Evolutionary conservation across 495 filamentous ascomycete species (phyloP).

Genomic region (Penicillium alfredii): DNA sequence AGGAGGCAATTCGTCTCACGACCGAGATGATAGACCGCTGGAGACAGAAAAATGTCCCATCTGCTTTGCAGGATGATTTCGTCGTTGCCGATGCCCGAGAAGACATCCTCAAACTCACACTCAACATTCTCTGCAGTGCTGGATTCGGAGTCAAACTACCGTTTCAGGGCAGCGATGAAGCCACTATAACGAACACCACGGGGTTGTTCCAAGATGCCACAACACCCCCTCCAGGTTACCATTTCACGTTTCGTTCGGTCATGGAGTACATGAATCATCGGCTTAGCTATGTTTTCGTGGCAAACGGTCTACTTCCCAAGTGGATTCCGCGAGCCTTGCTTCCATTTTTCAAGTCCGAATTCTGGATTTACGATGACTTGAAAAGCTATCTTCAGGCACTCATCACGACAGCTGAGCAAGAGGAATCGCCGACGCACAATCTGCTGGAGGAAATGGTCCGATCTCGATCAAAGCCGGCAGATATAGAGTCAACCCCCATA

Average conservation of each 20-base stretch:
- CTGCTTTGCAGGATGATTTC: not conserved
- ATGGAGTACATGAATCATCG: conserved; percentile 13
- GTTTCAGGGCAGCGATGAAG: conserved; percentile 5
- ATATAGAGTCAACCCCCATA: conserved; percentile 3
- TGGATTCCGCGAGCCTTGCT: conserved; percentile 12
- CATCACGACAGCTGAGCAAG: conserved; percentile 2
- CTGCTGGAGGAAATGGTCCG: conserved; percentile 22
- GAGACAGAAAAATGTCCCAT: conserved; percentile 13
- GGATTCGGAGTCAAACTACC: conserved; percentile 36
- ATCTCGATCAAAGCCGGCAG: too few species aligned
- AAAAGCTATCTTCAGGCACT: conserved; percentile 10
- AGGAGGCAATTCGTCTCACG: conserved; percentile 24
- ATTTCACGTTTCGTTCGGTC: conserved; percentile 17
- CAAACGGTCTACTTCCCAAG: conserved; percentile 10
- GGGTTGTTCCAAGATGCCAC: conserved; percentile 14
- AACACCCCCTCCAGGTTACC: conserved; percentile 11
- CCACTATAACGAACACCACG: not conserved
- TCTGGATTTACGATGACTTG: conserved; percentile 15
- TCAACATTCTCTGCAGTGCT: conserved; percentile 40
- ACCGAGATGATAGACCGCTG: conserved; percentile 31
- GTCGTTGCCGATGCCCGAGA: conserved; percentile 12
- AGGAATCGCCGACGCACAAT: conserved; percentile 5
- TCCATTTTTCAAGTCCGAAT: conserved; percentile 14
- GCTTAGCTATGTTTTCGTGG: conserved; percentile 6
- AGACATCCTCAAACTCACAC: conserved; percentile 37